Conservation (phyloP, 176 grass and related monocot species). For the Secale cereale region DNA sequence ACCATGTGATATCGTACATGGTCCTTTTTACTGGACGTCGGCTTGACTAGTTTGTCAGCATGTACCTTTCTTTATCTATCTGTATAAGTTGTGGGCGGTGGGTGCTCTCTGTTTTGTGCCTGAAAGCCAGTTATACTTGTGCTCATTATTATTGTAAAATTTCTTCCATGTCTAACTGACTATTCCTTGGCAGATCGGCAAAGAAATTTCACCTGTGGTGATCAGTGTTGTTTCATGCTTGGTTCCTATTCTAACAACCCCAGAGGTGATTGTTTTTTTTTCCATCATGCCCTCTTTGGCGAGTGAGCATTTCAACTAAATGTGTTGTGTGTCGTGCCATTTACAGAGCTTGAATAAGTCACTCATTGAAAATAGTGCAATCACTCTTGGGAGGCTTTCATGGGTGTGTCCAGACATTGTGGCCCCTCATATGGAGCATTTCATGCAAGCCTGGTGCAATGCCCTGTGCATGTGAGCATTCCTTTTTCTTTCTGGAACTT, state of each 20-base stretch:
- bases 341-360: constrained; percentile 82
- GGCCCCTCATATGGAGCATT: constrained; percentile 89
- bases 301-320: constrained; percentile 23
- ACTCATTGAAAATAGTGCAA: constrained; percentile 90
- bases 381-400: constrained; percentile 92
- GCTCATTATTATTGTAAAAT: not conserved
- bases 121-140: not conserved
- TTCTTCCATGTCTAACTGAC: not conserved
- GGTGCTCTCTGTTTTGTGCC: not conserved
- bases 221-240: constrained; percentile 70
- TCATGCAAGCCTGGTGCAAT: constrained; percentile 91
- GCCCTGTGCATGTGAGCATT: constrained; percentile 77
- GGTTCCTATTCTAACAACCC: constrained; percentile 67
- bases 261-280: constrained; percentile 43
- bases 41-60: not conserved
- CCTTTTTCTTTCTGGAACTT: not conserved
- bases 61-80: not conserved
- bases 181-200: constrained; percentile 59
- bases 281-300: not conserved
- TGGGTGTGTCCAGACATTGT: constrained; percentile 95
- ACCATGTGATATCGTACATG: not conserved
- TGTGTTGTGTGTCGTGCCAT: not conserved
- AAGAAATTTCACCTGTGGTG: constrained; percentile 82
- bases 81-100: too few species aligned
- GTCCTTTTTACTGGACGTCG: not conserved